Evolutionary conservation across 371 early-diverging fungal species (phyloP), one percentile per base, ranked within the genome.

Genomic region (Mucor ambiguus): DNA sequence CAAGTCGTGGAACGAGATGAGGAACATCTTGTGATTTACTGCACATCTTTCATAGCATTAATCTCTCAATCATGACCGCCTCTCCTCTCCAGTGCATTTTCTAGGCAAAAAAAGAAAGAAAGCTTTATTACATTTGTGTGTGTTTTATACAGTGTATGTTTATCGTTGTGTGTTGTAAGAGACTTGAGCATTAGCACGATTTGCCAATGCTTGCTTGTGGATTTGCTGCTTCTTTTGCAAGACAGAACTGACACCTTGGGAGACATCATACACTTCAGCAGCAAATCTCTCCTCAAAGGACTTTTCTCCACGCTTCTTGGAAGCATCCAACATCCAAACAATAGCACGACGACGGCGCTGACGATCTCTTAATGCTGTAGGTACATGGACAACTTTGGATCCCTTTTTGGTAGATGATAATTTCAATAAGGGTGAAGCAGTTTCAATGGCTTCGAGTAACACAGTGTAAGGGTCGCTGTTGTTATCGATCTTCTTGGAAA

Each of bases 311-410:
- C 92, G 82, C 63, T 84, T 89, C 12, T 81, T 75, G 1, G 92
- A 88, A 18, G 93, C 92, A 30, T 94, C 91, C 60, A 93, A 65
- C 58, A 95, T 91, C 98, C 96, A 97, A 60, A 92, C 81, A 61
- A 96, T 93, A 20, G 91, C 98, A 41, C 85, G 87, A 60, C 95
- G 87, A 56, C 88, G 78, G 48, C 95, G 82, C 77, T 95, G 93
- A 37, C 95, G 82, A 76, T 91, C 87, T 70, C 84, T 88, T 61
- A 96, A 78, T 10, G 98, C 89, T 28, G 78, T 79, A 22, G 98
- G 98, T 0, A 93, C 87, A 67, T 87, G 89, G 14, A 93, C 69
- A 28, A 88, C 89, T 77, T 93, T 95, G 35, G 92, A 87, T n/a
- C 95, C 93, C 69, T 90, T 86, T 73, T 79, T 77, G 26, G 89